Base-by-base conservation (phyloP, 257 asterid species). In the Nemophila menziesii region DNA sequence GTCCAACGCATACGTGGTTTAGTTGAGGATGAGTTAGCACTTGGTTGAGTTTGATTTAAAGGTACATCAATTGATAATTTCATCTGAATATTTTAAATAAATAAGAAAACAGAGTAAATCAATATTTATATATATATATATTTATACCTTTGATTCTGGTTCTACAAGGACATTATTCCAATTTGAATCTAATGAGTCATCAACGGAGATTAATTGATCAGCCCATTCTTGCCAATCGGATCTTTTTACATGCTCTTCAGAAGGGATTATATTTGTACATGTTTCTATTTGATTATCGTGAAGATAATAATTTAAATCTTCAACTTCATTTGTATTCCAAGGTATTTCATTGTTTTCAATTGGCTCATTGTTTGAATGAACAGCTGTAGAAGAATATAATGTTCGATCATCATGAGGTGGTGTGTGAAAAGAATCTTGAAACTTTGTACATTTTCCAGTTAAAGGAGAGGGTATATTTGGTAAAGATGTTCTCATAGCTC, bases 1-100 rank as follows among this genome's bases (percentile, higher is more conserved):
- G 93, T 85, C 95, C 95, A 85, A 46, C 93, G 93, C 96, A 85
- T 85, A 11, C 96, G 77, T 46, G 92, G 65, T 69, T 78, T 86
- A 20, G 72, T 33, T 46, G 46, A 46, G 1, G 73, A 63, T 43
- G 84, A 56, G 42, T 79, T 22, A 55, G 85, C 60, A 2, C 77
- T 68, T 54, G 85, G 71, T 29, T 63, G 76, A 18, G 58, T 62
- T 22, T 64, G 63, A 52, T 15, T 52, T 11, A 23, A 21, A 11
- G 67, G 45, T 23, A 37, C 55, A 9, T 62, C 70, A 33, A 68
- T 51, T 40, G 74, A 71, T 14, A 58, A 57, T 33, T 66, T 74
- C 57, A 63, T 66, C 50, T 75, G 55, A n/a, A n/a, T n/a, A n/a
- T 18, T 15, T 41, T 44, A 59, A 24, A 46, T 20, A 55, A 29